phyloP scores from a whole-genome alignment of 2,329 filamentous ascomycete species.

The Xylariaceae sp. region DNA sequence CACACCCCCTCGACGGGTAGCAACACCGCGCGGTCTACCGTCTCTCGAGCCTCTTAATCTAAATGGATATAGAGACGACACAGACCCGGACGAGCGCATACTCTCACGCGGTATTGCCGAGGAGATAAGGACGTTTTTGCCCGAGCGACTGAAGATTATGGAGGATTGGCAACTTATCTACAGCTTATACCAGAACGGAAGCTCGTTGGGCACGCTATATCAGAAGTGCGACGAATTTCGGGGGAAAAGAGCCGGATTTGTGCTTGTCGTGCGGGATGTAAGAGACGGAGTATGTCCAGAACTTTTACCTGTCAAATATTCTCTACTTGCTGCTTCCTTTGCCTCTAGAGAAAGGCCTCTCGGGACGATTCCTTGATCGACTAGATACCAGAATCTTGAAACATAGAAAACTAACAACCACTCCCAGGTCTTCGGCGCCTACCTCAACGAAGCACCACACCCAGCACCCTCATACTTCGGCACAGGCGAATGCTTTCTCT shows the following conservation, averaged over 20 bases:
- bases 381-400: neutral
- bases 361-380: too few species aligned
- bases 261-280: constrained; percentile 80
- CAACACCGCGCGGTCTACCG: constrained; percentile 67
- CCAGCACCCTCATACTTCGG: constrained; percentile 85
- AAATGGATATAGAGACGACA: constrained; percentile 61
- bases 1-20: constrained; percentile 30
- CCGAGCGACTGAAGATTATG: constrained; percentile 79
- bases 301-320: neutral
- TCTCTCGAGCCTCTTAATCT: constrained; percentile 80
- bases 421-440: constrained; percentile 78
- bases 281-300: constrained; percentile 63
- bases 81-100: constrained; percentile 59
- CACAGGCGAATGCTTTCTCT: constrained; percentile 93
- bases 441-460: constrained; percentile 84
- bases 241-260: constrained; percentile 76
- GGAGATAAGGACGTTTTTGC: constrained; percentile 87
- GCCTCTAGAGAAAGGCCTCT: too few species aligned
- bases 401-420: neutral
- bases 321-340: neutral
- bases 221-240: constrained; percentile 68
- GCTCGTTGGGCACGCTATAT: constrained; percentile 83
- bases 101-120: constrained; percentile 76
- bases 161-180: constrained; percentile 87
- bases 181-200: constrained; percentile 87